Evolutionary conservation across 495 filamentous ascomycete genomes (phyloP), one percentile per base, ranked within the genome.

Genomic region (Cairneyella variabilis): DNA sequence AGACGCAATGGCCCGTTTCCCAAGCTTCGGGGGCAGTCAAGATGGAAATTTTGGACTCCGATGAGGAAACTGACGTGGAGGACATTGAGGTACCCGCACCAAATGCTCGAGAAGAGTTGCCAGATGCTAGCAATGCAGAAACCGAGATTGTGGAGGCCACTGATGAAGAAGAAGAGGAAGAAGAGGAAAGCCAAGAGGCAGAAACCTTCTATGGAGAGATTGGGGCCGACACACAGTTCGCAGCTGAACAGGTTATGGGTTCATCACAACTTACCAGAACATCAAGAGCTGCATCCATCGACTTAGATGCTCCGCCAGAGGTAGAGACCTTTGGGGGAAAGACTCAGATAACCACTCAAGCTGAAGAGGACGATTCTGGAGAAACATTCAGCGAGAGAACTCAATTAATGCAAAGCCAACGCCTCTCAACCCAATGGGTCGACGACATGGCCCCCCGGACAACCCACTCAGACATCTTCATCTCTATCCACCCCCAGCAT

Each of bases 371-470:
- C 48, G 60, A 26, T 52, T 38, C 32, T 23, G 30, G 46, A 25
- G 51, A 57, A 48, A 62, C 63, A 1, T 66, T 64, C 17, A 66
- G 68, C 25, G 58, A 63, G 23, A 69, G 66, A 36, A 73, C 65
- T 45, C 76, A 76, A 50, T 64, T 60, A 18, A 49, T 73, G 17
- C 74, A 78, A 51, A 77, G 74, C 53, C 76, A 80, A 51, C 71
- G 77, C 10, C 57, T 80, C 14, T 66, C 72, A 7, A 56, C 76
- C 8, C 69, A 74, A 14, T 58, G 67, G 1, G 65, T 77, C 8
- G 65, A 61, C 21, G 59, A 65, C 36, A 65, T 80, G 42, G 73
- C 73, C 0, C 70, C 73, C 2, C 69, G 71, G 45, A 76, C 72
- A 6, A 59, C 63, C 1, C 63, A 66, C 9, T 73, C 75, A 1